phyloP scores from a whole-genome alignment of 179 eudicot genomes.

The Spinacia oleracea region DNA sequence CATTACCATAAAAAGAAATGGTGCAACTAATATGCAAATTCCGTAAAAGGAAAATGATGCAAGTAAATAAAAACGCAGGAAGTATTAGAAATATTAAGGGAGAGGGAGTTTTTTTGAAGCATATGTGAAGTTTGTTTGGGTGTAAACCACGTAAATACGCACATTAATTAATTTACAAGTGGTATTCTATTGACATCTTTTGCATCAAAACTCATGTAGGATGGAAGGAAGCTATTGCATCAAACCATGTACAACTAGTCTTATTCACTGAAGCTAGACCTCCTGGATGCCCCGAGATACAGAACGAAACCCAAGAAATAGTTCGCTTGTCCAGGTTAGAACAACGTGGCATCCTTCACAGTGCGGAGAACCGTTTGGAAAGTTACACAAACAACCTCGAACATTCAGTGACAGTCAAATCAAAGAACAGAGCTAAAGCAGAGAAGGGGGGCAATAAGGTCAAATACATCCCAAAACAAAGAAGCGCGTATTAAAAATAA shows the following conservation, averaged over 20 bases:
- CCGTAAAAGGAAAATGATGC: no score
- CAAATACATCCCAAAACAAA: conserved; percentile 58
- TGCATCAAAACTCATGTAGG: conserved; percentile 42
- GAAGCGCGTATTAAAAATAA: conserved; percentile 31
- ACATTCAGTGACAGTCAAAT: conserved; percentile 32
- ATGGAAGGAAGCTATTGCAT: conserved; percentile 70
- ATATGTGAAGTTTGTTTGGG: not conserved
- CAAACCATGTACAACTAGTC: conserved; percentile 57
- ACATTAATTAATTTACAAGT: not conserved
- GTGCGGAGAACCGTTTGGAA: conserved; percentile 30
- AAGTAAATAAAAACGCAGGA: no score
- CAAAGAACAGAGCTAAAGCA: conserved; percentile 40
- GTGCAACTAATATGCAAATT: no score
- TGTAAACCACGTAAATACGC: not conserved
- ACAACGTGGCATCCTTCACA: conserved; percentile 22
- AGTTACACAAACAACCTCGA: conserved; percentile 17
- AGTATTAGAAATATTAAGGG: no score
- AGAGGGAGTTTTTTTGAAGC: not conserved
- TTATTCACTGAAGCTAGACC: conserved; percentile 38
- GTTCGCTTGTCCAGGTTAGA: conserved; percentile 24
- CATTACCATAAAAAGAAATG: no score
- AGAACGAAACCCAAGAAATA: conserved; percentile 29
- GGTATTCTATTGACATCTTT: not conserved
- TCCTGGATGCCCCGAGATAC: conserved; percentile 33
- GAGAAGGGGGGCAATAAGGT: conserved; percentile 45